Base-by-base conservation (phyloP, 2,329 filamentous ascomycete genomes). In the Ophiostoma pallidulum region DNA sequence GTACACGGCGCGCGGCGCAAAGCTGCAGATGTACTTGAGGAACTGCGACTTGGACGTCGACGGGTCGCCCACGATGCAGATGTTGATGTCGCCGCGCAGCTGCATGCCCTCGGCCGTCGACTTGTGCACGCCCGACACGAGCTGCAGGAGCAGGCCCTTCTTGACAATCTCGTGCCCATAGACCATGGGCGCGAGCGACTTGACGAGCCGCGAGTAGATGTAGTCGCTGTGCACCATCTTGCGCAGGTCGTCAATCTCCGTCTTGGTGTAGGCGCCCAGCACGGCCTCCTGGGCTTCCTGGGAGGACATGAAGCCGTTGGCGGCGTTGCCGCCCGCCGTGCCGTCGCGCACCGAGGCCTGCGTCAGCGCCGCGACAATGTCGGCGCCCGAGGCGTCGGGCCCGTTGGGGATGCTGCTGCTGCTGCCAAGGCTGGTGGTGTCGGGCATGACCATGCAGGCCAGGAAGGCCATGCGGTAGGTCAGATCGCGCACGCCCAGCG, bases 41-140 rank as follows among this genome's bases (percentile, higher is more conserved):
- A 98, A 98, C 59, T 98, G 92, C 28, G 90, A 96, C 65, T 98
- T 98, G 55, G 88, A 94, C 2, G 92, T 98, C 10, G 87, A 94
- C 1, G 92, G 92, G 62, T 98, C 92, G 51, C 92, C 92, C 50
- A 98, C 92, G 57, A 98, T 87, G 66, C 92, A 98, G 53, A 98
- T 94, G 68, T 98, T 98, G 72, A 98, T 90, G 62, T 98, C 92
- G 56, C 92, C 92, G 75, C 92, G 82, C 37, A 98, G 75, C 54
- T 90, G 81, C 88, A 98, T 95, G 53, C 88, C 91, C 67, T 98
- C 92, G 0, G 88, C 77, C 0, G 92, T 98, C 19, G 78, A 78
- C 65, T 98, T 98, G 66, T 82, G 81, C 2, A 98, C 87, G 71
- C 92, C 92, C n/a, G 89, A 87, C 77, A 98, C 88, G 40, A 98